phyloP scores from a whole-genome alignment of 257 asterid species.

The Misopates orontium region DNA sequence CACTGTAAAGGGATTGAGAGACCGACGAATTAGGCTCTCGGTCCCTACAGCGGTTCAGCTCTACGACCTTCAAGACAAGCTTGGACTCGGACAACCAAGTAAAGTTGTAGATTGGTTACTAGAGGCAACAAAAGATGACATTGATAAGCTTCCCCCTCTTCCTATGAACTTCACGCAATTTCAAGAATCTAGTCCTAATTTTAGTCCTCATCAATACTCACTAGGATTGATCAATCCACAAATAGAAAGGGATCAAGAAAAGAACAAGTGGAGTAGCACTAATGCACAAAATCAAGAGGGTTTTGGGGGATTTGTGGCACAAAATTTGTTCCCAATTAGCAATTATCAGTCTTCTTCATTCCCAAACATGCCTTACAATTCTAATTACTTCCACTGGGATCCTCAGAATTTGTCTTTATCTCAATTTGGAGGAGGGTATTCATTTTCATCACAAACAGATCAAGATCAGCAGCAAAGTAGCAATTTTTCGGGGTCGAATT shows the following conservation, averaged over 20 bases:
- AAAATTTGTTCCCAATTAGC: slow-evolving; percentile 47
- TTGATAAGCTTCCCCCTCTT: slow-evolving; percentile 72
- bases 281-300: slow-evolving; percentile 34
- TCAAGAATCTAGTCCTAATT: neutral
- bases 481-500: slow-evolving; percentile 24
- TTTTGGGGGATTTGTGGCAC: slow-evolving; percentile 39
- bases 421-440: slow-evolving; percentile 49
- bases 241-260: slow-evolving; percentile 24
- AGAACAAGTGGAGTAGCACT: slow-evolving; percentile 26
- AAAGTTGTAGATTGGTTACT: slow-evolving; percentile 77
- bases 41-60: slow-evolving; percentile 71
- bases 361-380: slow-evolving; percentile 35
- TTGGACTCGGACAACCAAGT: slow-evolving; percentile 70
- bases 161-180: slow-evolving; percentile 35
- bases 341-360: slow-evolving; percentile 37
- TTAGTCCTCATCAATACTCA: slow-evolving; percentile 3
- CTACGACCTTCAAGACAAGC: slow-evolving; percentile 74
- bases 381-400: slow-evolving; percentile 49
- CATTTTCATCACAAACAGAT: slow-evolving; percentile 34
- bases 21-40: slow-evolving; percentile 66
- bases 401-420: slow-evolving; percentile 51
- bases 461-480: slow-evolving; percentile 19
- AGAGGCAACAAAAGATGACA: slow-evolving; percentile 51
- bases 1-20: slow-evolving; percentile 64
- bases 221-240: neutral